Percentiles rank a stretch among this genome's conserved stretches.
These are phyloP conservation scores for Xylaria sp. DNA, from an alignment of 2,329 filamentous ascomycete species.

Conservation along the genomic window DNA sequence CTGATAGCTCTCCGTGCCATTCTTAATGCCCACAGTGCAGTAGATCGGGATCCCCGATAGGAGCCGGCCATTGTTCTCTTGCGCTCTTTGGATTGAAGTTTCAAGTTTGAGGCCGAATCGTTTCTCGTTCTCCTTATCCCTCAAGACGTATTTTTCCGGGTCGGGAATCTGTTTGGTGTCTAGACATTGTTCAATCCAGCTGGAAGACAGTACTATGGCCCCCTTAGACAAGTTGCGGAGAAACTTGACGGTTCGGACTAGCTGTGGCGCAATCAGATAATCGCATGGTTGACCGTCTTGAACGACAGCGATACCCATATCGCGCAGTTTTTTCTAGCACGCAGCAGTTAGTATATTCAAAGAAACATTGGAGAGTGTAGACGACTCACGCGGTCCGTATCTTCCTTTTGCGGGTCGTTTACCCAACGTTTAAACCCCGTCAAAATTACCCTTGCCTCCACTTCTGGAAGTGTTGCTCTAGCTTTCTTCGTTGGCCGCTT, in stretches of 20 bases:
- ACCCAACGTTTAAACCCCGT: conserved; percentile 89
- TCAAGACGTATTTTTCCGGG: conserved; percentile 72
- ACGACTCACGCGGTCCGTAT: conserved; percentile 77
- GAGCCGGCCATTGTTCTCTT: conserved; percentile 78
- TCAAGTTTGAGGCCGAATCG: conserved; percentile 75
- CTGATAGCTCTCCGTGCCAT: conserved; percentile 85
- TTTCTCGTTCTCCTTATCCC: conserved; percentile 78
- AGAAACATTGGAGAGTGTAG: conserved; percentile 17
- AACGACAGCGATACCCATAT: conserved; percentile 83
- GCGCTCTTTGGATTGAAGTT: conserved; percentile 75
- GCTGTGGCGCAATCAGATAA: conserved; percentile 85
- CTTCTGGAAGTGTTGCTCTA: conserved; percentile 70
- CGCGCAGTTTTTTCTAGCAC: conserved; percentile 78
- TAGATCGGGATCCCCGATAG: conserved; percentile 82
- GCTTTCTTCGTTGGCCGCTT: conserved; percentile 69
- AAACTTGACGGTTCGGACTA: conserved; percentile 94
- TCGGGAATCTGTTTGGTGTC: conserved; percentile 72
- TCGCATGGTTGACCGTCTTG: conserved; percentile 80
- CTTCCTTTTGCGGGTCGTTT: conserved; percentile 76
- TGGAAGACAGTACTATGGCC: conserved; percentile 78
- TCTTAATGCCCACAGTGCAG: conserved; percentile 81
- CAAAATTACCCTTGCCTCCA: conserved; percentile 80
- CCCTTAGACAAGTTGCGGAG: conserved; percentile 85
- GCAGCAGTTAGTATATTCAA: conserved; percentile 31
- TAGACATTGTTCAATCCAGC: conserved; percentile 82